Percentiles rank a stretch among this genome's conserved stretches.
phyloP scores from a whole-genome alignment of 2,329 filamentous ascomycete species.

The Chaetomium globosum region DNA sequence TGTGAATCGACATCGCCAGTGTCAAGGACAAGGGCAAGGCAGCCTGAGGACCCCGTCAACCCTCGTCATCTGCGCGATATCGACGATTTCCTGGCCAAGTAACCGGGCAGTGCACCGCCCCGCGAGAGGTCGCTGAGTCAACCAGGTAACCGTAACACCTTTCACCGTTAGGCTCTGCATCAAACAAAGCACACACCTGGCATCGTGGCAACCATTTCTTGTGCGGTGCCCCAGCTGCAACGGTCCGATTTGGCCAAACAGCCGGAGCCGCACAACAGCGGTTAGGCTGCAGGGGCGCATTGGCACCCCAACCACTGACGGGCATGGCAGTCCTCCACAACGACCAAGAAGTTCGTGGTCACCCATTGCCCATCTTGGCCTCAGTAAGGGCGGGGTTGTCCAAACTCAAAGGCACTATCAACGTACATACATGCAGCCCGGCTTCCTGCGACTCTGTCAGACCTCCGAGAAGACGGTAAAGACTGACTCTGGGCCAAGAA shows the following conservation, averaged over 20 bases:
- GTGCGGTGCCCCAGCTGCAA: neutral
- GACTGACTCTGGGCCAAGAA: no score
- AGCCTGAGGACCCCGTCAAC: neutral
- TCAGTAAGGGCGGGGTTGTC: neutral
- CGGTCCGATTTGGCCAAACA: neutral
- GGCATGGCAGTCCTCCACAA: neutral
- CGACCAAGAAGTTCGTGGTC: neutral
- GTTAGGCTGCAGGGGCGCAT: neutral
- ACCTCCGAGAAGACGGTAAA: no score
- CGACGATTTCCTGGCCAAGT: neutral
- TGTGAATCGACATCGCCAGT: neutral
- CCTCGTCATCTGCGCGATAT: neutral
- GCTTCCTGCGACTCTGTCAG: no score
- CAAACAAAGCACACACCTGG: neutral
- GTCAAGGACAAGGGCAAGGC: neutral
- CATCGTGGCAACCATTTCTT: neutral
- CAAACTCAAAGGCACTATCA: neutral
- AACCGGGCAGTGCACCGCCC: neutral
- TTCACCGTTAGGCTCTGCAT: neutral
- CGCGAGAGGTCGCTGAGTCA: neutral
- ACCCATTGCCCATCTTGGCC: neutral
- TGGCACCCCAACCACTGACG: neutral
- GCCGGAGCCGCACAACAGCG: neutral
- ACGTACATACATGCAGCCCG: neutral
- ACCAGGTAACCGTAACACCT: neutral